Percentiles rank a stretch among this genome's conserved stretches.
Evolutionary conservation across 2,329 filamentous ascomycete genomes (phyloP).

Genomic region (Trichoderma sp.): DNA sequence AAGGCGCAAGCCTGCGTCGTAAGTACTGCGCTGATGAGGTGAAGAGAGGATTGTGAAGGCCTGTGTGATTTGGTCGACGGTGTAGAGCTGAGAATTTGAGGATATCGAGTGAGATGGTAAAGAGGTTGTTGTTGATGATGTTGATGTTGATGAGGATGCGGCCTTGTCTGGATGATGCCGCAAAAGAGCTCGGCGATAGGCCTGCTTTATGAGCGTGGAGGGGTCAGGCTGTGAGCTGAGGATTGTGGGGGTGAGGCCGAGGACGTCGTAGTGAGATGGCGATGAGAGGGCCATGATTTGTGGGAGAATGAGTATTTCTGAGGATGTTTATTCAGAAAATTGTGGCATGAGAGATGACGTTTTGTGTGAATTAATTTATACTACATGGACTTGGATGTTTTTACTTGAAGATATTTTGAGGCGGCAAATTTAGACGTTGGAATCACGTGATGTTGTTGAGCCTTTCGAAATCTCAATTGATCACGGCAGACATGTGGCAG

Average conservation of each 20-base stretch:
- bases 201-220: constrained; percentile 59
- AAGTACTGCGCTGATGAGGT: constrained; percentile 52
- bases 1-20: constrained; percentile 56
- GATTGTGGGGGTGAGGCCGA: constrained; percentile 56
- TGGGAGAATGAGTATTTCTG: not conserved
- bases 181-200: constrained; percentile 67
- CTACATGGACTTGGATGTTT: not conserved
- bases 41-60: constrained; percentile 63
- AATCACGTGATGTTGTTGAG: constrained; percentile 15
- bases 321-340: not conserved
- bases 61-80: constrained; percentile 65
- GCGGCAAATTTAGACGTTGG: constrained; percentile 11
- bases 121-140: constrained; percentile 24
- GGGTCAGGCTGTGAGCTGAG: constrained; percentile 50
- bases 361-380: not conserved
- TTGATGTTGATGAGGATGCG: constrained; percentile 29
- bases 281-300: constrained; percentile 28
- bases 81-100: constrained; percentile 42
- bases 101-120: constrained; percentile 21
- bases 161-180: constrained; percentile 68
- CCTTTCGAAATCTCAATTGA: not conserved
- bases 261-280: constrained; percentile 63
- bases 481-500: not conserved
- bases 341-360: not conserved
- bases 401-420: not conserved